Conservation (phyloP, 208 protist genomes). For the Trypanosoma mega region DNA sequence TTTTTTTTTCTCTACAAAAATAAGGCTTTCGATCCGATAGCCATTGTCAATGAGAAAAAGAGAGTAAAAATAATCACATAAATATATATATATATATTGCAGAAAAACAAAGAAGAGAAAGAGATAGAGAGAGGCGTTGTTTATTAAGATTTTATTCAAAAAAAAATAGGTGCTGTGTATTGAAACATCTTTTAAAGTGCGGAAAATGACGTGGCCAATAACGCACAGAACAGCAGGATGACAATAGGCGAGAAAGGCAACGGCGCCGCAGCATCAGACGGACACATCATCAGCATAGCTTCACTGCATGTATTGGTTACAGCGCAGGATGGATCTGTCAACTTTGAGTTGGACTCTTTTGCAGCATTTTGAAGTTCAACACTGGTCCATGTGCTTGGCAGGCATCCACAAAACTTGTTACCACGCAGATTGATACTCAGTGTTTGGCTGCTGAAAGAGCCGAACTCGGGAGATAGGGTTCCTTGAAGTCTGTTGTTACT, state of each 20-base stretch:
- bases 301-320: background rate
- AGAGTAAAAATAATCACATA: no score
- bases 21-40: no score
- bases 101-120: no score
- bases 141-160: no score
- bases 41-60: background rate
- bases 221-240: background rate
- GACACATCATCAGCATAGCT: background rate
- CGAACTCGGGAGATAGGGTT: conserved; percentile 26
- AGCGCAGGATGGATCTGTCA: background rate
- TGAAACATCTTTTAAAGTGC: no score
- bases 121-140: no score
- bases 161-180: no score
- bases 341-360: background rate
- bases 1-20: no score
- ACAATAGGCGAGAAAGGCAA: background rate
- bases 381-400: conserved; percentile 9
- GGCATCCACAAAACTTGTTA: conserved; percentile 33
- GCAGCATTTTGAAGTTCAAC: background rate
- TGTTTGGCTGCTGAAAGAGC: conserved; percentile 15
- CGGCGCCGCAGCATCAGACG: background rate
- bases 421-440: conserved; percentile 24
- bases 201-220: no score
- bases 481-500: conserved; percentile 30
- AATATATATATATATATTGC: no score